Conservation (phyloP, 352 stramenopile species). For the Phytophthora citricola region DNA sequence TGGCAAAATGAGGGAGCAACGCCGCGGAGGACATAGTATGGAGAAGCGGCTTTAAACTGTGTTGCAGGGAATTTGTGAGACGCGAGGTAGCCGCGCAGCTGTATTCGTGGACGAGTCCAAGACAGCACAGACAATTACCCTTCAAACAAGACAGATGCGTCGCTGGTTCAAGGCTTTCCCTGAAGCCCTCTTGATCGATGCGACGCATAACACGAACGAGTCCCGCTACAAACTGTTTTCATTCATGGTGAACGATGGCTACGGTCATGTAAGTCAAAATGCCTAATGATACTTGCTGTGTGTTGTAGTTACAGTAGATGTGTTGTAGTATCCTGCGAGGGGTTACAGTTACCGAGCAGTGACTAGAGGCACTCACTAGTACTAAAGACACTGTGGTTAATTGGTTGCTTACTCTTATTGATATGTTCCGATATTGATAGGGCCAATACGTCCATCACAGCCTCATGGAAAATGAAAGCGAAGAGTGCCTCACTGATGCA, state of each 20-base stretch:
- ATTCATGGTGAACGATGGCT: constrained; percentile 11
- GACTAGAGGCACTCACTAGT: too few relatives aligned
- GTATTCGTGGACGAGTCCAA: constrained; percentile 7
- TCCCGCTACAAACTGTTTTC: constrained; percentile 13
- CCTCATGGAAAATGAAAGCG: constrained; percentile 1
- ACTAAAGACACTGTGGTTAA: too few relatives aligned
- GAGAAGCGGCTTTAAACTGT: neutral
- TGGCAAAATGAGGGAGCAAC: constrained; percentile 1
- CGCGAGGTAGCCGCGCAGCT: neutral
- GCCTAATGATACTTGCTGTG: neutral
- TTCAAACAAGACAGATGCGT: constrained; percentile 15
- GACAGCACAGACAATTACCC: constrained; percentile 5
- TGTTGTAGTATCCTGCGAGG: too few relatives aligned
- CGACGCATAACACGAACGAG: constrained; percentile 13
- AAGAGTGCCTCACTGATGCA: neutral
- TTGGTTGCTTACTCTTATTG: too few relatives aligned
- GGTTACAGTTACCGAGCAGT: too few relatives aligned
- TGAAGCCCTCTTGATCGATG: constrained; percentile 6
- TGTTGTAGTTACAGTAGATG: too few relatives aligned
- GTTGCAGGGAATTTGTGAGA: constrained; percentile 2
- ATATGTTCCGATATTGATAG: neutral
- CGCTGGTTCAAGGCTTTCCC: constrained; percentile 16
- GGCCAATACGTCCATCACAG: constrained; percentile 1
- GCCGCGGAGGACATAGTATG: neutral
- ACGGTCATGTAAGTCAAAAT: neutral